Base-by-base conservation (phyloP, 75 land plant genomes). In the Selaginella moellendorffii region DNA sequence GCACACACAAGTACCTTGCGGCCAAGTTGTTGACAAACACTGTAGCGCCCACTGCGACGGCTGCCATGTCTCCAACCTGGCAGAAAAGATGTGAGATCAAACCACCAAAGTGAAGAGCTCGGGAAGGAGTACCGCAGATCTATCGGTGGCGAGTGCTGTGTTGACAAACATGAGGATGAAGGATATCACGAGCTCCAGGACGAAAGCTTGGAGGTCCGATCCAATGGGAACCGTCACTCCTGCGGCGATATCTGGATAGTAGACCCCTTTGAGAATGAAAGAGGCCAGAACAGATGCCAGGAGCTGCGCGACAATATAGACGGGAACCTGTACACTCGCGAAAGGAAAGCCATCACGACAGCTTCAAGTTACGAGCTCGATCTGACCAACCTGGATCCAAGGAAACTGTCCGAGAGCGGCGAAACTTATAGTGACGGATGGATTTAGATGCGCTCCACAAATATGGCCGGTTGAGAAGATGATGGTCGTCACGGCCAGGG, bases 401-500 rank as follows among this genome's bases (percentile, higher is more conserved):
- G 59, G 21, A 56, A 56, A 56, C 19, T 19, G 59, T 24, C 59
- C 59, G 2, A 56, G n/a, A 25, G 59, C 59, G 24, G 59, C 59
- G n/a, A 56, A 56, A 8, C 23, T 21, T 21, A 56, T 56, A 8
- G 59, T 56, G 21, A 56, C 59, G n/a, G 59, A 8, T 9, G 59
- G 59, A 56, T 56, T 56, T 9, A 56, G 24, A 56, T 56, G 59
- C 5, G 59, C 59, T 56, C 59, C 59, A 56, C 59, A 56, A 8
- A 56, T 56, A 56, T 56, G 59, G 9, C 59, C 59, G n/a, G 59
- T 56, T 8, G 59, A 8, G n/a, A 56, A 56, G 5, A 56, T 56
- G 24, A 56, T 56, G 21, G n/a, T 56, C 8, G 21, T 24, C 8
- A 56, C 59, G 19, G 59, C 8, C n/a, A 56, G n/a, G 21, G 17